Percentiles rank a stretch among this genome's conserved stretches.
Evolutionary conservation across 2,329 filamentous ascomycete genomes (phyloP).

Genomic region (Leptographium flavum): DNA sequence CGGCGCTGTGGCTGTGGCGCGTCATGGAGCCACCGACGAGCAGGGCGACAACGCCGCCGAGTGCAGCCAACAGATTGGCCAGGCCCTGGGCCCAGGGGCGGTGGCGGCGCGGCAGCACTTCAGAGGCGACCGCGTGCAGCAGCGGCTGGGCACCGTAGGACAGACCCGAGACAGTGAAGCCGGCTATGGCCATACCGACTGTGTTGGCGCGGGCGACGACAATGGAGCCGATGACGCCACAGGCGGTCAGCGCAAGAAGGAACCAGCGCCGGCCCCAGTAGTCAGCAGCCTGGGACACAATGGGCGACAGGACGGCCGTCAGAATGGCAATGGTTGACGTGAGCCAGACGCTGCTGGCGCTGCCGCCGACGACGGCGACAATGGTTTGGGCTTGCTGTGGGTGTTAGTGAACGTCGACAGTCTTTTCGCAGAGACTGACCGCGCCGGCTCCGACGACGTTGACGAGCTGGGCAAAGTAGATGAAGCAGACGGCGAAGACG

Average conservation of each 20-base stretch:
- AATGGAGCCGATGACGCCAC: constrained; percentile 20
- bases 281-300: constrained; percentile 25
- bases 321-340: constrained; percentile 21
- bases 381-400: constrained; percentile 3
- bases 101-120: constrained; percentile 23
- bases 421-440: constrained; percentile 11
- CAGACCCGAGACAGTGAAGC: constrained; percentile 21
- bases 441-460: constrained; percentile 21
- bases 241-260: constrained; percentile 20
- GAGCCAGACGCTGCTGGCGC: constrained; percentile 19
- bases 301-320: constrained; percentile 21
- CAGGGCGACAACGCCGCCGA: constrained; percentile 19
- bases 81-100: constrained; percentile 21
- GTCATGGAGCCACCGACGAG: constrained; percentile 21
- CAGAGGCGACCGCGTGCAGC: constrained; percentile 23
- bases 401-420: neutral
- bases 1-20: constrained; percentile 16
- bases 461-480: constrained; percentile 22
- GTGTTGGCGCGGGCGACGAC: constrained; percentile 20
- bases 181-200: constrained; percentile 23
- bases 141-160: constrained; percentile 24
- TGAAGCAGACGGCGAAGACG: constrained; percentile 20
- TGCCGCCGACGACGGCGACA: neutral
- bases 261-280: constrained; percentile 28
- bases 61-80: constrained; percentile 16